A percentile compares a stretch with the other conserved stretches of the same genome.
phyloP scores from a whole-genome alignment of 331 rosid species.

The Rosa hybrid region DNA sequence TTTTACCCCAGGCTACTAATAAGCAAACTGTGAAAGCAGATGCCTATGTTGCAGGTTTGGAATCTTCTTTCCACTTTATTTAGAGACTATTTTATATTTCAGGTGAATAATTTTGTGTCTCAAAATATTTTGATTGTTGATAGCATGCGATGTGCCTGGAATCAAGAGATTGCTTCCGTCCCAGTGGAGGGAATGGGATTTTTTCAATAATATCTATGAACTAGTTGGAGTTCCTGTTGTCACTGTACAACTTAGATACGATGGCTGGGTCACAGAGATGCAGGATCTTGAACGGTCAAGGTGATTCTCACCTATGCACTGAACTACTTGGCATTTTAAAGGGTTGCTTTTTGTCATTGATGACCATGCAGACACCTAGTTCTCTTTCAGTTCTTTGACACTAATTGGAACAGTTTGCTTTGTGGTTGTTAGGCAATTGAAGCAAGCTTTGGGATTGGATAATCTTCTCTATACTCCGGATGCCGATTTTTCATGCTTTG shows the following conservation, averaged over 20 bases:
- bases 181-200: slow-evolving; percentile 76
- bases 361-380: not conserved
- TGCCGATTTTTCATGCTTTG: slow-evolving; percentile 99
- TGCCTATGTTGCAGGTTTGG: slow-evolving; percentile 93
- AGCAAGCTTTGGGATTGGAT: slow-evolving; percentile 81
- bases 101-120: slow-evolving; percentile 16
- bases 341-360: slow-evolving; percentile 13
- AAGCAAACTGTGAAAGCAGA: slow-evolving; percentile 86
- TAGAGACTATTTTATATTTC: slow-evolving; percentile 9
- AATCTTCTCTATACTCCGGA: slow-evolving; percentile 98
- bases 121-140: slow-evolving; percentile 38
- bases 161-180: slow-evolving; percentile 84
- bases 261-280: slow-evolving; percentile 96
- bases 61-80: slow-evolving; percentile 21
- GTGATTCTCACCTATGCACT: slow-evolving; percentile 44
- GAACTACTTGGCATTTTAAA: slow-evolving; percentile 11
- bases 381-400: slow-evolving; percentile 5
- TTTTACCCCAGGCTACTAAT: slow-evolving; percentile 69
- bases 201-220: slow-evolving; percentile 81
- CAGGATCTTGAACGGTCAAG: slow-evolving; percentile 93
- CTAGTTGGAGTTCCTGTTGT: slow-evolving; percentile 96
- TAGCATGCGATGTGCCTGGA: slow-evolving; percentile 99
- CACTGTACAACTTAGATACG: slow-evolving; percentile 94
- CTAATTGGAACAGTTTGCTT: slow-evolving; percentile 17
- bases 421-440: slow-evolving; percentile 63